phyloP scores from a whole-genome alignment of 2,329 filamentous ascomycete species.

The Penicillium paneum region DNA sequence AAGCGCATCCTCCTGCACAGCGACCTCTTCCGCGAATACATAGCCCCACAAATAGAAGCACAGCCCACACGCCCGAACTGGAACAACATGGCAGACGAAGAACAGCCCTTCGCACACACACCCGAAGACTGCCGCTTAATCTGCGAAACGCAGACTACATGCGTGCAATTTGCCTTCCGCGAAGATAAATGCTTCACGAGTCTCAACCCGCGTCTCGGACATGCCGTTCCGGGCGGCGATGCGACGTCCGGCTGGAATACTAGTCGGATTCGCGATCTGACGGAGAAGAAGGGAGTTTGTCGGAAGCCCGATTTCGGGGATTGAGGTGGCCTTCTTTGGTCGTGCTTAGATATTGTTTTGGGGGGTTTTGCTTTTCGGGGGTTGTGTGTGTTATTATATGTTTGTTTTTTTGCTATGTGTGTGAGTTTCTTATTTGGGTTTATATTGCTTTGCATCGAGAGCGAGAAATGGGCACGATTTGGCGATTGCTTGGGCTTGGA shows the following conservation, averaged over 20 bases:
- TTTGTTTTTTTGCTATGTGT: not conserved
- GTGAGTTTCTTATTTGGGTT: not conserved
- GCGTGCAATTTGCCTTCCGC: conserved; percentile 34
- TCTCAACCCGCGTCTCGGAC: conserved; percentile 31
- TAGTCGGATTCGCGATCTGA: conserved; percentile 28
- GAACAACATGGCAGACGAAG: conserved; percentile 37
- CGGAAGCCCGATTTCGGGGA: conserved; percentile 28
- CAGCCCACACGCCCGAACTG: conserved; percentile 27
- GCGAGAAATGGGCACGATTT: not conserved
- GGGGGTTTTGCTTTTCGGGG: no score
- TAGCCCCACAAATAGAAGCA: conserved; percentile 32
- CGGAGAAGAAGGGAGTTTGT: conserved; percentile 29
- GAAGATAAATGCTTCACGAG: conserved; percentile 31
- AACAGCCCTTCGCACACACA: conserved; percentile 25
- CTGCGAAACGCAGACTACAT: conserved; percentile 27
- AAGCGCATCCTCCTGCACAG: conserved; percentile 33
- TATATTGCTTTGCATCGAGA: not conserved
- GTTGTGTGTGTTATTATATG: no score
- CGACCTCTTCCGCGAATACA: conserved; percentile 39
- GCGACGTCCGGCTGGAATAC: conserved; percentile 34
- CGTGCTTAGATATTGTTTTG: not conserved
- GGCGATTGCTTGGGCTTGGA: not conserved
- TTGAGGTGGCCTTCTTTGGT: not conserved
- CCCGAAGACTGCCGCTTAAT: conserved; percentile 33
- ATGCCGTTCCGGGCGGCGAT: conserved; percentile 12